phyloP scores from a whole-genome alignment of 2,329 filamentous ascomycete genomes.

The Parastagonospora avenae region DNA sequence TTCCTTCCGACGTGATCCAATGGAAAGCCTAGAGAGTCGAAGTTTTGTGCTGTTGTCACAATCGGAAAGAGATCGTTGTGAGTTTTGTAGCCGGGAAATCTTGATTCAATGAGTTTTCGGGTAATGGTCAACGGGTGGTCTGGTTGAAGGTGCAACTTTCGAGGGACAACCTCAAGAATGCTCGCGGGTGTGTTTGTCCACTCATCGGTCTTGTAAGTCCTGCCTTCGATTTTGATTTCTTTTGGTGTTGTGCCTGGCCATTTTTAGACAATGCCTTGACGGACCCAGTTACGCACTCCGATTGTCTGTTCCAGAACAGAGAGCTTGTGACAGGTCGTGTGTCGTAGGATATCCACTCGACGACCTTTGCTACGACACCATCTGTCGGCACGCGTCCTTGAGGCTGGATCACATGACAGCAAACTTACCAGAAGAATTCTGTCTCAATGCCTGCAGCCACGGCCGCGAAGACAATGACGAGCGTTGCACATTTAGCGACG shows the following conservation, averaged over 20 bases:
- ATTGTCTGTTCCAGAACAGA: too few species aligned
- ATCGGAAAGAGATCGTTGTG: slow-evolving; percentile 83
- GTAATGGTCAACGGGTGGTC: slow-evolving; percentile 93
- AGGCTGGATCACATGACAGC: slow-evolving; percentile 35
- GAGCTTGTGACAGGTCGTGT: not conserved
- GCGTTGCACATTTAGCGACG: slow-evolving; percentile 9
- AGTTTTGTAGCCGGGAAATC: slow-evolving; percentile 78
- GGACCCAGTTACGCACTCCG: not conserved
- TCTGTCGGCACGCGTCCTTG: not conserved
- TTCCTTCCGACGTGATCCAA: slow-evolving; percentile 84
- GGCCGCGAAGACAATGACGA: slow-evolving; percentile 13
- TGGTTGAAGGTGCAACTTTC: slow-evolving; percentile 84
- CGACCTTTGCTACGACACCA: not conserved
- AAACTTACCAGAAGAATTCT: slow-evolving; percentile 40
- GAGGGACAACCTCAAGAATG: slow-evolving; percentile 74
- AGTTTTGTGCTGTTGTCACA: slow-evolving; percentile 85
- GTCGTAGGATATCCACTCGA: not conserved
- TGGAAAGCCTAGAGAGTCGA: slow-evolving; percentile 94
- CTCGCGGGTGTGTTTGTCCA: slow-evolving; percentile 86
- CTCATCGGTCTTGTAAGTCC: slow-evolving; percentile 69
- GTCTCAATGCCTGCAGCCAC: slow-evolving; percentile 26
- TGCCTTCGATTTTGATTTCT: slow-evolving; percentile 64
- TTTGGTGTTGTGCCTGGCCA: slow-evolving; percentile 15
- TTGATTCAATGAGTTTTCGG: slow-evolving; percentile 86
- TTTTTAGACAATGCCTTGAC: slow-evolving; percentile 18